Conservation (phyloP, 306 rosid species). For the Cucumis sativus region DNA sequence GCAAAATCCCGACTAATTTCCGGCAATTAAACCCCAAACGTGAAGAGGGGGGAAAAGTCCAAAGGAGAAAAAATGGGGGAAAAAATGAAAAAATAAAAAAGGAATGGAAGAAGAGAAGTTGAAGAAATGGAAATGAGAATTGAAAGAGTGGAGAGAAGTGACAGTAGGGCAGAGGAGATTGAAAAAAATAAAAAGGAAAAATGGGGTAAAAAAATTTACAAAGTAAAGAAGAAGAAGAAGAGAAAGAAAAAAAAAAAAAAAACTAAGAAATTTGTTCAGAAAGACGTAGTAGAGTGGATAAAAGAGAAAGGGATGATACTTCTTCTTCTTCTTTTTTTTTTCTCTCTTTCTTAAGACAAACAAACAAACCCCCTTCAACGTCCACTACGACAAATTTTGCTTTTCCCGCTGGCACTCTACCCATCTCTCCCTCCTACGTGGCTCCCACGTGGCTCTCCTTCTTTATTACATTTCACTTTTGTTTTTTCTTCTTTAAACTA, state of each 20-base stretch:
- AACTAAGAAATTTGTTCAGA: neutral
- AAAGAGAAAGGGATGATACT: neutral
- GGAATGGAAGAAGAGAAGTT: neutral
- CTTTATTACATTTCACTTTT: neutral
- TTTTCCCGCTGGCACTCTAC: neutral
- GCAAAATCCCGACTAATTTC: neutral
- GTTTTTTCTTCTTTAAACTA: too few relatives aligned
- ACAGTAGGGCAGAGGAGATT: slow-evolving; percentile 14
- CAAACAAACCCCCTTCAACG: neutral
- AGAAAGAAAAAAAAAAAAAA: too few relatives aligned
- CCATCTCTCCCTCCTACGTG: neutral
- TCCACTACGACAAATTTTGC: slow-evolving; percentile 7
- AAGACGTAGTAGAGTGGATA: slow-evolving; percentile 17
- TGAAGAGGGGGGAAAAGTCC: neutral
- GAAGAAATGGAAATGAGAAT: neutral
- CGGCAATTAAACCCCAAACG: slow-evolving; percentile 2
- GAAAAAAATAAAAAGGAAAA: neutral
- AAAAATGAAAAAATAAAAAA: neutral
- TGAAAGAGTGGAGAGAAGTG: slow-evolving; percentile 11
- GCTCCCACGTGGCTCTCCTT: neutral
- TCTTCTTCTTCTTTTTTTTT: neutral
- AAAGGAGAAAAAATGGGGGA: neutral
- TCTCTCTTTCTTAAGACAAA: neutral
- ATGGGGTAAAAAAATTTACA: neutral
- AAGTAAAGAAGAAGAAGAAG: neutral